Base-by-base conservation (phyloP, 1,284 basidiomycete genomes). In the Malassezia slooffiae region DNA sequence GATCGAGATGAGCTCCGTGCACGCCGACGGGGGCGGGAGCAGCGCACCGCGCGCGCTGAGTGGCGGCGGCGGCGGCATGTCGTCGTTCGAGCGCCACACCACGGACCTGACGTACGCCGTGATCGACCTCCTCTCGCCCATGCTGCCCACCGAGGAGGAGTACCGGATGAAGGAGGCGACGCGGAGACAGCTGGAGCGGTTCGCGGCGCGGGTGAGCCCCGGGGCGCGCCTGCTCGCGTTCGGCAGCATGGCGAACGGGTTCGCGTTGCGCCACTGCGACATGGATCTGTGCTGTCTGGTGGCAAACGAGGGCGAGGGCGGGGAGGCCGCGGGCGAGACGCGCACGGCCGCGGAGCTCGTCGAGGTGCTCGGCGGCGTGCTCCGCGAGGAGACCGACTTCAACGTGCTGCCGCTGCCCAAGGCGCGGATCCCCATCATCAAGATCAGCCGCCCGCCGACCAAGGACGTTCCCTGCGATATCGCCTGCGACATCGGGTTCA, bases 251-350 rank as follows among this genome's bases (percentile, higher is more conserved):
- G 90, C 82, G 37, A 95, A 87, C 71, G 88, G 82, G 63, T 91
- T 88, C 73, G 89, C 86, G 62, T 77, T 95, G 62, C 77, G 85
- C 57, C 91, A 95, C 73, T 95, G 87, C 51, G 91, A 96, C 72
- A 96, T 97, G 91, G 91, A 97, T 72, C 75, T 97, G 32, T 95
- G 91, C 69, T 95, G 90, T 71, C 76, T 97, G 62, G 85, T 93
- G 15, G 67, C 50, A 23, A 50, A 34, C 16, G 50, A 47, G n/a
- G 42, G 50, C 23, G 31, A 54, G 29, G 24, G 16, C 28, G 38
- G 19, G 9, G 27, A 31, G 16, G 49, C n/a, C 24, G 23, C 15
- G 30, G 28, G 15, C 19, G 23, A 34, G 30, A 41, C n/a, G 26
- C 38, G 38, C 27, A 34, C 33, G 31, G 15, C 45, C 16, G 79